phyloP scores from a whole-genome alignment of 345 rosid genomes.

The Clarkia xantiana region DNA sequence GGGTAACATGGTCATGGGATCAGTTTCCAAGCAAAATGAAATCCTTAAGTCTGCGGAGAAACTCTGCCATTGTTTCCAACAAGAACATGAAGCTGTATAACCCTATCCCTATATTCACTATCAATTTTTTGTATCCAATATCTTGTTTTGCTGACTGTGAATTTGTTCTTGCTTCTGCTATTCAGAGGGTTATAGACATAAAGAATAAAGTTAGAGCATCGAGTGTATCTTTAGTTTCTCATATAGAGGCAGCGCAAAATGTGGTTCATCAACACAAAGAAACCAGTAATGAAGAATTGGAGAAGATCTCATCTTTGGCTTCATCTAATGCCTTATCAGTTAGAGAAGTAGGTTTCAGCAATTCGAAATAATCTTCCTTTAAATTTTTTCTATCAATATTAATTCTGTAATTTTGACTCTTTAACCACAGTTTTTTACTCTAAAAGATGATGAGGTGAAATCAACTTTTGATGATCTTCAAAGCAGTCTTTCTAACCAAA shows the following conservation, averaged over 20 bases:
- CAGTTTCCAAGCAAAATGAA: slow-evolving; percentile 56
- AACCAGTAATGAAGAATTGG: slow-evolving; percentile 55
- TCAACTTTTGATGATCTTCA: slow-evolving; percentile 71
- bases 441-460: slow-evolving; percentile 41
- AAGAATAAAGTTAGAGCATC: slow-evolving; percentile 53
- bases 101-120: not conserved
- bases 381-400: not conserved
- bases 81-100: slow-evolving; percentile 52
- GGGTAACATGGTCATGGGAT: slow-evolving; percentile 41
- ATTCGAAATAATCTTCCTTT: not conserved
- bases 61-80: slow-evolving; percentile 48
- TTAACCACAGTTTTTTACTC: slow-evolving; percentile 43
- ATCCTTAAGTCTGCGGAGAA: slow-evolving; percentile 59
- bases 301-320: slow-evolving; percentile 53
- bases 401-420: not conserved
- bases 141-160: not conserved
- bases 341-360: slow-evolving; percentile 39
- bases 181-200: slow-evolving; percentile 50
- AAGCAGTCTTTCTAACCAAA: slow-evolving; percentile 46
- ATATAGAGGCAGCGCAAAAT: slow-evolving; percentile 79
- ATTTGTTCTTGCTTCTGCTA: not conserved
- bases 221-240: slow-evolving; percentile 51
- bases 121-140: not conserved
- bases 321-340: slow-evolving; percentile 44
- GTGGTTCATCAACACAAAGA: slow-evolving; percentile 86